Percentiles rank a stretch among this genome's conserved stretches.
These are phyloP conservation scores for Calonectria montana DNA, from an alignment of 2,329 filamentous ascomycete genomes.

Conservation along the genomic window DNA sequence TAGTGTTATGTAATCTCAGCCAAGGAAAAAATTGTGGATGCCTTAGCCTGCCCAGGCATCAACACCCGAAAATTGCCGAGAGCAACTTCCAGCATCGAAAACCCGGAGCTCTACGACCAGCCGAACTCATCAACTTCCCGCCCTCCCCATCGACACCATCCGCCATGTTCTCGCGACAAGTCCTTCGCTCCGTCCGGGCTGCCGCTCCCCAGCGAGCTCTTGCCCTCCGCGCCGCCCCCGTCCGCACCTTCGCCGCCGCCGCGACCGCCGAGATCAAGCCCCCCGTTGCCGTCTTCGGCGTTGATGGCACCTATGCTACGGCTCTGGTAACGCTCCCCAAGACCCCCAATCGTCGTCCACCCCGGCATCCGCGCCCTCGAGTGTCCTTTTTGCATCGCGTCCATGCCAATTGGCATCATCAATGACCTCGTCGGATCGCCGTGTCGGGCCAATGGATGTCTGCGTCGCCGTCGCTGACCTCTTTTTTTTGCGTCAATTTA, in stretches of 20 bases:
- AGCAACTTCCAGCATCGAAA: constrained; percentile 49
- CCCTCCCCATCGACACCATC: constrained; percentile 30
- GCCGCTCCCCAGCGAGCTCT: constrained; percentile 70
- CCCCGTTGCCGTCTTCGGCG: constrained; percentile 90
- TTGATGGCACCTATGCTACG: constrained; percentile 98
- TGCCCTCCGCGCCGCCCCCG: constrained; percentile 59
- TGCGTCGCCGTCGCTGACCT: constrained; percentile 36
- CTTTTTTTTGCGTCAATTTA: constrained; percentile 59
- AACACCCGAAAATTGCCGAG: constrained; percentile 57
- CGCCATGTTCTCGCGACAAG: constrained; percentile 70
- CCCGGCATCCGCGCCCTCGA: constrained; percentile 1
- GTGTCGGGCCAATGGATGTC: constrained; percentile 39
- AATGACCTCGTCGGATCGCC: constrained; percentile 25
- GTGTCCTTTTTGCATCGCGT: background rate
- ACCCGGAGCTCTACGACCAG: constrained; percentile 43
- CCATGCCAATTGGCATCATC: constrained; percentile 36
- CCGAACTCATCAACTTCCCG: constrained; percentile 33
- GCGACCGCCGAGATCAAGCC: constrained; percentile 78
- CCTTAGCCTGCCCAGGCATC: constrained; percentile 54
- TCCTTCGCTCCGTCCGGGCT: constrained; percentile 66
- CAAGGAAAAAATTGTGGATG: constrained; percentile 45
- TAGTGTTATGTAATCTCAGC: constrained; percentile 43
- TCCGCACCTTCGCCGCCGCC: constrained; percentile 84
- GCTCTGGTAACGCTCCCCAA: constrained; percentile 79
- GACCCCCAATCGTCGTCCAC: constrained; percentile 18